Base-by-base conservation (phyloP, 2,329 filamentous ascomycete genomes). In the Drechslera avenae region DNA sequence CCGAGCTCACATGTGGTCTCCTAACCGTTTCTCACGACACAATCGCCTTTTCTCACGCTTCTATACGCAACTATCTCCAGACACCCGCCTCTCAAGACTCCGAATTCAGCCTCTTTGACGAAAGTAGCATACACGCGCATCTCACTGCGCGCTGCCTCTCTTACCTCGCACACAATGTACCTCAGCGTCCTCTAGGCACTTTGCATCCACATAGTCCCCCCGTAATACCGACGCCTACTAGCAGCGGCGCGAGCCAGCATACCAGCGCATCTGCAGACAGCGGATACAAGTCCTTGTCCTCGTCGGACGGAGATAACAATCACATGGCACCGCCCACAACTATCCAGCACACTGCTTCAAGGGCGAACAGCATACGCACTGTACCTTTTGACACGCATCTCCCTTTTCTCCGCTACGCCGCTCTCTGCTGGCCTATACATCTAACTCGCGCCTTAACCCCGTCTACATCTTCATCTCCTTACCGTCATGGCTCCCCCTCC, bases 351-450 rank as follows among this genome's bases (percentile, higher is more conserved):
- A 40, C 9, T 17, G 39, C 35, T 34, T 43, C 44, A 23, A 44
- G 44, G 35, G 28, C 52, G 33, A 44, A 36, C 17, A 55, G 44
- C 17, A 42, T 57, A 39, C 51, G 48, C 18, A 50, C 52, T 3
- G 34, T 56, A 18, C 51, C 56, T 3, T 68, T 69, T 32, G 67
- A 70, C 39, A 52, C 53, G 2, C 54, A 62, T 18, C 44, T 68
- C 2, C 68, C 68, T 0, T 70, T 71, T 31, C 58, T 71, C 3
- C 62, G 68, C 19, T 71, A 71, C 37, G 60, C 68, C 10, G 47
- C 55, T 1, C 58, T 71, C 4, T 70, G 63, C 46, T 71, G 68
- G 68, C 68, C 68, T 2, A 59, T 71, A 13, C 68, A 71, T 42
- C 57, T 71, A 17, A 60, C 57, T 19, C 62, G 66, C 23, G 66